A percentile compares a stretch with the other conserved stretches of the same genome.
These are phyloP conservation scores for Neofusicoccum kwambonambiense DNA, from an alignment of 2,329 filamentous ascomycete genomes.

Conservation along the genomic window DNA sequence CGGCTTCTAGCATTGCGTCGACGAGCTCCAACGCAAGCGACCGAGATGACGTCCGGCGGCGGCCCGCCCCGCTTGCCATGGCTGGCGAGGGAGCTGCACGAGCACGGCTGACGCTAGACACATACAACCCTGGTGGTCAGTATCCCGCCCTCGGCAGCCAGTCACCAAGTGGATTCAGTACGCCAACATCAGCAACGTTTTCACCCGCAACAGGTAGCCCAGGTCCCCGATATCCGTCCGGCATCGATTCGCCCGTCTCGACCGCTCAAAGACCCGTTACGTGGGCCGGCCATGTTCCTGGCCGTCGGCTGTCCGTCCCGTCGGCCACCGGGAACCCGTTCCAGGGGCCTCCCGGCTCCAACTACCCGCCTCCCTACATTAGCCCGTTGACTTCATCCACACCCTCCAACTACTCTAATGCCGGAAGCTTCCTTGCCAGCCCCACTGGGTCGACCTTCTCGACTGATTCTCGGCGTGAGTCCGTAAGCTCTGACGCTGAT, in stretches of 20 bases:
- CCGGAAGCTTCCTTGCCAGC: constrained; percentile 61
- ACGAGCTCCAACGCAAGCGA: constrained; percentile 65
- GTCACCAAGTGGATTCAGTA: constrained; percentile 74
- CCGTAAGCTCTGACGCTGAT: constrained; percentile 68
- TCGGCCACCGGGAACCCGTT: constrained; percentile 67
- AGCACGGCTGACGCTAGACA: constrained; percentile 65
- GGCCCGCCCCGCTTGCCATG: constrained; percentile 82
- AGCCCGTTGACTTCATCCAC: constrained; percentile 57
- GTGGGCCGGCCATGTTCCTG: constrained; percentile 66
- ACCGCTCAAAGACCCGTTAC: constrained; percentile 68
- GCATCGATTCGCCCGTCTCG: constrained; percentile 70
- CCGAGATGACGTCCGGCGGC: constrained; percentile 63
- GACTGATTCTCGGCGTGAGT: constrained; percentile 65
- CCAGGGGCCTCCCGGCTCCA: constrained; percentile 60
- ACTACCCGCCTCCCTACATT: constrained; percentile 58
- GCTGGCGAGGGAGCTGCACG: constrained; percentile 64
- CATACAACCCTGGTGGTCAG: constrained; percentile 59
- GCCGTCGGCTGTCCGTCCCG: constrained; percentile 78
- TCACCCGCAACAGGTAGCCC: constrained; percentile 76
- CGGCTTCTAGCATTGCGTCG: constrained; percentile 81
- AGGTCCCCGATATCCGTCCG: constrained; percentile 59
- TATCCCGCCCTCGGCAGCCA: constrained; percentile 64
- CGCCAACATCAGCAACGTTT: constrained; percentile 80
- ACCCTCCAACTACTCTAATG: constrained; percentile 54
- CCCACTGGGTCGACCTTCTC: constrained; percentile 63